These are phyloP conservation scores for Fonsecaea nubica DNA, from an alignment of 2,329 filamentous ascomycete species.

Conservation along the genomic window DNA sequence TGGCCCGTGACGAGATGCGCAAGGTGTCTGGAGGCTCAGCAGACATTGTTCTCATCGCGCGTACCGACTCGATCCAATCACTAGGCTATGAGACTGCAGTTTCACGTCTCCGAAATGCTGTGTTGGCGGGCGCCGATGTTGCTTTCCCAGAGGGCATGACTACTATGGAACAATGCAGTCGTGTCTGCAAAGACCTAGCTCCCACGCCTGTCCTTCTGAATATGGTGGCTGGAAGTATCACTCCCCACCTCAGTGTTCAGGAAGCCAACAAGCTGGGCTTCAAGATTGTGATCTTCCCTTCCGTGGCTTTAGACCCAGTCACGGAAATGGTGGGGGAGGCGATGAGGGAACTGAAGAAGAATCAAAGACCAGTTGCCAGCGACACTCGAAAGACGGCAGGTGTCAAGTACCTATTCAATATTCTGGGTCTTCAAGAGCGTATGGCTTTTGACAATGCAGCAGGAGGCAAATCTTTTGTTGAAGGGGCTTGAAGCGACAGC, in stretches of 20 bases:
- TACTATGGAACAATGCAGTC: slow-evolving; percentile 46
- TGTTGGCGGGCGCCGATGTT: slow-evolving; percentile 50
- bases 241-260: slow-evolving; percentile 46
- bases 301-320: slow-evolving; percentile 53
- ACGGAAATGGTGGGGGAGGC: slow-evolving; percentile 42
- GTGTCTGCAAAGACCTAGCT: slow-evolving; percentile 47
- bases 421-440: neutral
- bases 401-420: neutral
- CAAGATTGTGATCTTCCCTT: slow-evolving; percentile 52
- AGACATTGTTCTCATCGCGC: slow-evolving; percentile 53
- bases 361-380: neutral
- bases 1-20: slow-evolving; percentile 46
- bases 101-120: slow-evolving; percentile 46
- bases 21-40: slow-evolving; percentile 39
- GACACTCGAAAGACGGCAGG: neutral
- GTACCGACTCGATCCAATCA: slow-evolving; percentile 47
- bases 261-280: slow-evolving; percentile 52
- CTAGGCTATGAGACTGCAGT: slow-evolving; percentile 51
- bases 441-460: neutral
- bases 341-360: slow-evolving; percentile 13
- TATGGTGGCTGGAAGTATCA: slow-evolving; percentile 53
- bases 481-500: neutral
- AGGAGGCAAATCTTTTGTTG: neutral
- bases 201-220: slow-evolving; percentile 52
- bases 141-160: slow-evolving; percentile 52